Evolutionary conservation across 345 rosid genomes (phyloP), one percentile per base, ranked within the genome.

Genomic region (Arabis hirsuta): DNA sequence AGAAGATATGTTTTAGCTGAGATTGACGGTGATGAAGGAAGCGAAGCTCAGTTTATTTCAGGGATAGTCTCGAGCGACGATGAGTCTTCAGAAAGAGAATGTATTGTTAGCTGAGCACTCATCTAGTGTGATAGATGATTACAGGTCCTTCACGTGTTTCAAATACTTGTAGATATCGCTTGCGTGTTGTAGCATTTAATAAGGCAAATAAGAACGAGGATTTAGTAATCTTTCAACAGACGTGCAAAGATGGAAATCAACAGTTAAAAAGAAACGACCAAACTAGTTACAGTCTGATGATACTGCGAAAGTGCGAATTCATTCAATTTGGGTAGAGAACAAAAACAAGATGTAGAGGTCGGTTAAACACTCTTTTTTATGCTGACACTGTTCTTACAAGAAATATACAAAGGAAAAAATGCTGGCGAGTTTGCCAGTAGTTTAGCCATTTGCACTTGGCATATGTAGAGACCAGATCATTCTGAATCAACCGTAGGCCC

Each of bases 1-100:
- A 83, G 92, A 69, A 83, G 87, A 59, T 76, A 80, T 64, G 71
- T 41, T 71, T 51, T 44, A 5, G 62, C 78, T 16, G 85, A 85
- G 31, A 45, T 62, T 3, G 83, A 79, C 26, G 76, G 72, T 39
- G 88, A 82, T 53, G 86, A 84, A 44, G 80, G 72, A 38, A 73
- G 73, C 39, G 86, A 76, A 50, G 76, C 80, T 45, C 73, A 14
- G 1, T 60, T 74, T 12, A 61, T 74, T 53, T 48, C 56, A 53
- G 66, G 73, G 26, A 53, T 74, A 52, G 69, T 26, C 6, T 14
- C 19, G n/a, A 8, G 32, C 55, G 55, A 73, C 7, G 67, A 67
- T 22, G 63, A 59, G 42, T 16, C 73, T 53, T 60, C 64, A 60
- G 73, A 74, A 36, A 67, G 69, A 67, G 78, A 74, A 12, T 74